These are phyloP conservation scores for Phytophthora parvispora DNA, from an alignment of 352 stramenopile species.

Conservation along the genomic window DNA sequence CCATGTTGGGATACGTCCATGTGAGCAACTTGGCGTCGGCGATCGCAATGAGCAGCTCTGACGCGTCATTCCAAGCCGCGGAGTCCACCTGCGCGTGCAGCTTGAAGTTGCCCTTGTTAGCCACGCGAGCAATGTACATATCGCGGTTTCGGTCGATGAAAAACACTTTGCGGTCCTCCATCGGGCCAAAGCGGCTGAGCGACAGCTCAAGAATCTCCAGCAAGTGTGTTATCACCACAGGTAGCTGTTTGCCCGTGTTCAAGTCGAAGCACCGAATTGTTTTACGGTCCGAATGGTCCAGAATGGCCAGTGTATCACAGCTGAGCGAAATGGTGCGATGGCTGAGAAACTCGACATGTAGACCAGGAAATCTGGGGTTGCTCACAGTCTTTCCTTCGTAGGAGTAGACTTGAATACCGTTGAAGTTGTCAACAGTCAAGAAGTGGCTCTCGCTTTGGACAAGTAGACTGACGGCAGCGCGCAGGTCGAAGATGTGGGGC, in stretches of 20 bases:
- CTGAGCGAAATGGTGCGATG: conserved; percentile 87
- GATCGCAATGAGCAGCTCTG: conserved; percentile 90
- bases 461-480: conserved; percentile 87
- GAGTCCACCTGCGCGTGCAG: conserved; percentile 93
- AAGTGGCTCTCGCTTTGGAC: conserved; percentile 92
- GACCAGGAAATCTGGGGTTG: conserved; percentile 86
- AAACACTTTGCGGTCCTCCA: conserved; percentile 85
- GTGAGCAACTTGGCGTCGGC: conserved; percentile 91
- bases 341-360: conserved; percentile 93
- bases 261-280: conserved; percentile 93
- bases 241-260: conserved; percentile 83
- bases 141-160: conserved; percentile 93
- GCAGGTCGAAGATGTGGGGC: conserved; percentile 94
- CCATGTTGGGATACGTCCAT: conserved; percentile 94
- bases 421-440: conserved; percentile 91
- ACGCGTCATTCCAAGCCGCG: conserved; percentile 90
- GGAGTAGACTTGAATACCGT: conserved; percentile 92
- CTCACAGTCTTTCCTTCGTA: conserved; percentile 94
- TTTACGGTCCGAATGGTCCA: conserved; percentile 92
- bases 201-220: conserved; percentile 87
- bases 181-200: conserved; percentile 82
- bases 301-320: conserved; percentile 87
- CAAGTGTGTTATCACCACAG: conserved; percentile 69
- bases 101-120: conserved; percentile 79
- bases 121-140: conserved; percentile 80